Percentiles rank a stretch among this genome's conserved stretches.
Conservation (phyloP, 305 asterid genomes). For the Solanum chacoense region DNA sequence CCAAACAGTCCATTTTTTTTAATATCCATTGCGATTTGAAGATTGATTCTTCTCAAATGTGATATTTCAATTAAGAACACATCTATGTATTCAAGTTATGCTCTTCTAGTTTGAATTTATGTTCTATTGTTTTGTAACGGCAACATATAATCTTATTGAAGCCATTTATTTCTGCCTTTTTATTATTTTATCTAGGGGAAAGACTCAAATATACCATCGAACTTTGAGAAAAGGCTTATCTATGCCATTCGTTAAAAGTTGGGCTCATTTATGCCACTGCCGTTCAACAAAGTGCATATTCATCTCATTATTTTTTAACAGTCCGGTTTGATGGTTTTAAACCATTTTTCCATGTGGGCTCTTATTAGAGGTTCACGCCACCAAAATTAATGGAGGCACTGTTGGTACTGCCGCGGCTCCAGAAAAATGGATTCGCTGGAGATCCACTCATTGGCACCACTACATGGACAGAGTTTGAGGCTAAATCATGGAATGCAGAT, state of each 20-base stretch:
- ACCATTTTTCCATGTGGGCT: neutral
- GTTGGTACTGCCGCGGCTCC: conserved; percentile 15
- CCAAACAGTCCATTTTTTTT: neutral
- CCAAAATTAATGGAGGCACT: conserved; percentile 8
- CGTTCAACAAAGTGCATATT: neutral
- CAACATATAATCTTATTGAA: neutral
- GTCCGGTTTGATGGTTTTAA: neutral
- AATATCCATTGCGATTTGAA: neutral
- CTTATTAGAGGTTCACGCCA: neutral
- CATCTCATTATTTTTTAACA: neutral
- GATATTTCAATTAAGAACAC: neutral
- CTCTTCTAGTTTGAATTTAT: neutral
- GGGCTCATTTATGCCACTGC: neutral
- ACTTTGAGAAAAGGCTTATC: neutral
- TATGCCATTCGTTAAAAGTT: neutral
- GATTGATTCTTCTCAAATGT: neutral
- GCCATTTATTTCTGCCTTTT: neutral
- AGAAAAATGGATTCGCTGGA: conserved; percentile 68
- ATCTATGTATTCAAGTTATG: neutral
- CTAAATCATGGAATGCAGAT: conserved; percentile 25
- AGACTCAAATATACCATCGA: neutral
- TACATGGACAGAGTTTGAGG: conserved; percentile 19
- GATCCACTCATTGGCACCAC: conserved; percentile 74
- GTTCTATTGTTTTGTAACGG: neutral
- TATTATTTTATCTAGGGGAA: neutral